These are phyloP conservation scores for Aspergillus transmontanensis DNA, from an alignment of 2,329 filamentous ascomycete genomes.

Conservation along the genomic window DNA sequence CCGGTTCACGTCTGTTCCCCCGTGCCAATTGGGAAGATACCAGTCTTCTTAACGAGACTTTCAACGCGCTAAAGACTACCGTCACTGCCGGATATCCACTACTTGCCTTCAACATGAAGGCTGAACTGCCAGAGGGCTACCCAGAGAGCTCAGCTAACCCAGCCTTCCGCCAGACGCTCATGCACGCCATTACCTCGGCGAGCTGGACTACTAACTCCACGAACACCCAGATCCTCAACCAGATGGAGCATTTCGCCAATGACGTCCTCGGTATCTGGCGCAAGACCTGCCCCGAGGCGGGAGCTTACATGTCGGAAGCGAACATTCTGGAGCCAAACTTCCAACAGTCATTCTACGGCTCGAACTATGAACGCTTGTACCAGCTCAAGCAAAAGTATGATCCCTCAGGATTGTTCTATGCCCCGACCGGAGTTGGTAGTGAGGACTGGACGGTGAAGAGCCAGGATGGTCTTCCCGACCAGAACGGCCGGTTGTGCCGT, in stretches of 20 bases:
- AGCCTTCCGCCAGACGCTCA: constrained; percentile 26
- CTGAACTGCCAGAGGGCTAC: constrained; percentile 23
- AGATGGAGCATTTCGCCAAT: constrained; percentile 26
- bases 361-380: constrained; percentile 29
- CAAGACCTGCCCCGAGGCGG: constrained; percentile 25
- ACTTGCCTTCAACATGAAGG: constrained; percentile 38
- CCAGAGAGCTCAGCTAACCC: constrained; percentile 27
- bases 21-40: constrained; percentile 34
- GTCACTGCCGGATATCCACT: constrained; percentile 30
- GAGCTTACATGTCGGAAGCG: constrained; percentile 51
- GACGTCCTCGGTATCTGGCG: constrained; percentile 27
- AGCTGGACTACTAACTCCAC: constrained; percentile 26
- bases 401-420: constrained; percentile 53
- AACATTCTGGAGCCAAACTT: constrained; percentile 44
- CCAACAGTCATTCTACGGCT: constrained; percentile 34
- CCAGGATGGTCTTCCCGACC: constrained; percentile 29
- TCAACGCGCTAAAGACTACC: constrained; percentile 26
- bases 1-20: constrained; percentile 39
- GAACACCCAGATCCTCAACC: constrained; percentile 40
- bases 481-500: constrained; percentile 48
- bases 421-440: constrained; percentile 54
- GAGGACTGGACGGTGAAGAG: constrained; percentile 51
- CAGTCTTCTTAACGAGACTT: constrained; percentile 30
- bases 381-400: constrained; percentile 57
- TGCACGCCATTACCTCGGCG: constrained; percentile 30